Evolutionary conservation across 1,284 basidiomycete species (phyloP).

Genomic region (Sporisorium graminicola): DNA sequence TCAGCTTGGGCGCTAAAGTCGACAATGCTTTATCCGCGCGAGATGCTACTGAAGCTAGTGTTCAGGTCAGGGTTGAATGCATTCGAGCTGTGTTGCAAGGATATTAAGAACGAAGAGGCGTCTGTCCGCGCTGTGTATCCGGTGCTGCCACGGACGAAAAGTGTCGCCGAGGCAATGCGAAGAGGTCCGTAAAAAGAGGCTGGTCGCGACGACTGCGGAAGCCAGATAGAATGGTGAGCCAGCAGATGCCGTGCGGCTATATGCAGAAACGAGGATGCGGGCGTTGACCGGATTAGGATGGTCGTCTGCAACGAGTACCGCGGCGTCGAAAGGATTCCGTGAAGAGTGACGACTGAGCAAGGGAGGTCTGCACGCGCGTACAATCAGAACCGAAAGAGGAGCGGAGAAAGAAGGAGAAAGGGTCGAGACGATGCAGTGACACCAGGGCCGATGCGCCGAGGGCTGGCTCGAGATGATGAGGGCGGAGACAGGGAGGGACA

Average conservation of each 20-base stretch:
- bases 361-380: background rate
- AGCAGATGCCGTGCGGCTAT: background rate
- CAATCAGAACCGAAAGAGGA: background rate
- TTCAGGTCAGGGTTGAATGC: background rate
- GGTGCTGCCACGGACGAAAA: background rate
- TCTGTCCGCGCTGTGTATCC: background rate
- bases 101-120: background rate
- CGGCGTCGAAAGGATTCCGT: background rate
- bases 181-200: background rate
- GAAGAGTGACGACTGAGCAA: background rate
- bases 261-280: background rate
- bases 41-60: background rate
- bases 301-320: background rate
- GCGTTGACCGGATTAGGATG: conserved; percentile 1
- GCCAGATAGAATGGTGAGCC: background rate
- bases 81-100: conserved; percentile 1
- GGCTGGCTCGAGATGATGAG: background rate
- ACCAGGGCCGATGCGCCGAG: background rate
- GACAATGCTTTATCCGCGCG: background rate
- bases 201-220: background rate
- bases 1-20: background rate
- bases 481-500: background rate
- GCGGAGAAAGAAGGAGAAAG: background rate
- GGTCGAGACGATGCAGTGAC: background rate
- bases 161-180: background rate